Evolutionary conservation across 768 basidiomycete species (phyloP), one percentile per base, ranked within the genome.

Genomic region (Lactifluus echinatus): DNA sequence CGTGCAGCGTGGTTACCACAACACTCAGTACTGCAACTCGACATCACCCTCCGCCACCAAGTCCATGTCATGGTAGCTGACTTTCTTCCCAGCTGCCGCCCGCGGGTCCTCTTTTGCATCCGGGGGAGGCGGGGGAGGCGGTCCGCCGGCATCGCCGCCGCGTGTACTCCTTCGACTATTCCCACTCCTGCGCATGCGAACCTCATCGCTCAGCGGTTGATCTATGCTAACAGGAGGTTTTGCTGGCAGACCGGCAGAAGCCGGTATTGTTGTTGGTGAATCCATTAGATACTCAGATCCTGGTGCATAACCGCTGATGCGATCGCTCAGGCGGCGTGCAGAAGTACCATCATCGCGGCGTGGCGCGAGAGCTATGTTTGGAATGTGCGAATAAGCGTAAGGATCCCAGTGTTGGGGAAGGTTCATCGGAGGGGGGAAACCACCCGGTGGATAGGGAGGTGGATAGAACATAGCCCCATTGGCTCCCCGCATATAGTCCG

Each of bases 31-130:
- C 50, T 68, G 70, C 67, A 75, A 62, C 66, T 74, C 74, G 49
- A 75, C 70, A 55, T 74, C 69, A 37, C 71, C 84, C 77, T 89
- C 89, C 28, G 91, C 89, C 63, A 92, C 89, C 69, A 88, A 75
- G 74, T 97, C 94, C 84, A 96, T 89, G 72, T 97, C 94, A 68
- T 92, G 85, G 68, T 97, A 97, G 73, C 89, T 93, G 54, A 97
- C 83, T 70, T 89, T 82, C 72, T 84, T 87, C 44, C 90, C 90
- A 33, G 85, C 88, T 31, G 88, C 86, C 28, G 94, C 90, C 39
- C 94, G 78, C 42, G 94, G 94, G 69, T 97, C 94, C 70, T 93
- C 89, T 72, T 89, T 91, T 29, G 85, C 89, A 71, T 93, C 88
- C 53, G 89, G 84, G 12, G 91, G 90, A 15, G 90, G 89, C 3